These are phyloP conservation scores for Epichloe aotearoae DNA, from an alignment of 2,329 filamentous ascomycete genomes.

Conservation along the genomic window DNA sequence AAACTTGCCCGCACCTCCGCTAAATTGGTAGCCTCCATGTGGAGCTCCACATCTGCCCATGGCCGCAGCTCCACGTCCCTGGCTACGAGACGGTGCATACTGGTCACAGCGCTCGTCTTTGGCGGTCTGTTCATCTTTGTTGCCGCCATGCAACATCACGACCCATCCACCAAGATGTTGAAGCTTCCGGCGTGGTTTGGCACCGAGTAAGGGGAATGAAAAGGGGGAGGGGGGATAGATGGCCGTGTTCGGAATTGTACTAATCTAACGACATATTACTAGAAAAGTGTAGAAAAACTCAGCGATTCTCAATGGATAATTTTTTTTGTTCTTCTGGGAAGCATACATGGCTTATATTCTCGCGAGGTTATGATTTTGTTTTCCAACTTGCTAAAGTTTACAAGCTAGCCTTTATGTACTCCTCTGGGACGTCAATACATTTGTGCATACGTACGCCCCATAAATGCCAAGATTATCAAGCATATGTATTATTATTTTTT, in stretches of 20 bases:
- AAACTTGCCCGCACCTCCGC: slow-evolving; percentile 11
- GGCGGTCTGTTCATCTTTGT: slow-evolving; percentile 9
- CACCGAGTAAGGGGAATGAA: slow-evolving; percentile 1
- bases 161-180: slow-evolving; percentile 1
- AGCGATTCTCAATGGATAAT: neutral
- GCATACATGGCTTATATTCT: too few species aligned
- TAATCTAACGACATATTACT: neutral
- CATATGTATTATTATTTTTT: too few species aligned
- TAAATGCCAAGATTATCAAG: too few species aligned
- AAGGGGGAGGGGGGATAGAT: neutral
- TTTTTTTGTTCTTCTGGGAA: too few species aligned
- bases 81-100: slow-evolving; percentile 7
- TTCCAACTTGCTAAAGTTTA: too few species aligned
- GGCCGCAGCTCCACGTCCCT: slow-evolving; percentile 3
- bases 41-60: slow-evolving; percentile 10
- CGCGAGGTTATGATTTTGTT: too few species aligned
- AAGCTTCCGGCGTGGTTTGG: slow-evolving; percentile 5
- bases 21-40: slow-evolving; percentile 12
- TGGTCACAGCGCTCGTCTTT: slow-evolving; percentile 7
- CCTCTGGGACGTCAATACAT: too few species aligned
- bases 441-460: too few species aligned
- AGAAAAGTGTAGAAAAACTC: neutral
- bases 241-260: neutral
- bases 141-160: slow-evolving; percentile 6
- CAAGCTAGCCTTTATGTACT: too few species aligned